phyloP scores from a whole-genome alignment of 2,329 filamentous ascomycete genomes.

The Grosmannia penicillata region DNA sequence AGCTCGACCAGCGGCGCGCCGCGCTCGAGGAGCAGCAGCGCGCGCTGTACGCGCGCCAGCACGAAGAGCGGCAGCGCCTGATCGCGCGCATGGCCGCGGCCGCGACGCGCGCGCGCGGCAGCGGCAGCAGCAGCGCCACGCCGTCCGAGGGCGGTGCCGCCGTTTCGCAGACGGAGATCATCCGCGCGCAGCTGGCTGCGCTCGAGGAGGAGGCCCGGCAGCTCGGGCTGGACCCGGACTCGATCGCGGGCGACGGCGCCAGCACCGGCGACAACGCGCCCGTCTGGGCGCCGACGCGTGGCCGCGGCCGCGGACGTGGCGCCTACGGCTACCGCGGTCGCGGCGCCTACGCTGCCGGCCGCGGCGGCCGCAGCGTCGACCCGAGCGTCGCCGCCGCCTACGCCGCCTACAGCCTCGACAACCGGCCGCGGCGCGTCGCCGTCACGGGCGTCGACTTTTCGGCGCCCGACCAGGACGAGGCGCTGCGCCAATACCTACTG shows the following conservation, averaged over 20 bases:
- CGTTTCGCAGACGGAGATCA: slow-evolving; percentile 39
- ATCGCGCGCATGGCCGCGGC: slow-evolving; percentile 42
- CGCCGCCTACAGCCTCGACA: slow-evolving; percentile 56
- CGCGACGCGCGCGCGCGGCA: slow-evolving; percentile 2
- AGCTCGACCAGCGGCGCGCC: slow-evolving; percentile 45
- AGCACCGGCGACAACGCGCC: slow-evolving; percentile 15
- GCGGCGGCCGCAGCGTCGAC: slow-evolving; percentile 25
- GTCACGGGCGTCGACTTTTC: slow-evolving; percentile 51
- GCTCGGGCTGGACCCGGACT: slow-evolving; percentile 50
- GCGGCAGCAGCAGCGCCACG: not conserved
- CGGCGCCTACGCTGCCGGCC: slow-evolving; percentile 19
- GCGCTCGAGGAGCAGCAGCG: slow-evolving; percentile 48
- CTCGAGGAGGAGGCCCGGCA: slow-evolving; percentile 58
- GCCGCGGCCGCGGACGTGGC: slow-evolving; percentile 2
- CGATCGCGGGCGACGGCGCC: slow-evolving; percentile 11
- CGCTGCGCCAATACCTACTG: slow-evolving; percentile 55
- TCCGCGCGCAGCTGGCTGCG: slow-evolving; percentile 59
- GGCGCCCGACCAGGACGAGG: slow-evolving; percentile 48
- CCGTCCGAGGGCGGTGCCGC: slow-evolving; percentile 2
- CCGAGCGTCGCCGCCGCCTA: slow-evolving; percentile 42
- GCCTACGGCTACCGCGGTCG: not conserved
- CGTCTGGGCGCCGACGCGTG: too few relatives aligned
- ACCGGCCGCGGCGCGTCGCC: slow-evolving; percentile 54
- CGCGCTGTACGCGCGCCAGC: slow-evolving; percentile 46
- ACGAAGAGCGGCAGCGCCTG: slow-evolving; percentile 48